Evolutionary conservation across 257 asterid species (phyloP), one percentile per base, ranked within the genome.

Genomic region (Nicotiana sylvestris): DNA sequence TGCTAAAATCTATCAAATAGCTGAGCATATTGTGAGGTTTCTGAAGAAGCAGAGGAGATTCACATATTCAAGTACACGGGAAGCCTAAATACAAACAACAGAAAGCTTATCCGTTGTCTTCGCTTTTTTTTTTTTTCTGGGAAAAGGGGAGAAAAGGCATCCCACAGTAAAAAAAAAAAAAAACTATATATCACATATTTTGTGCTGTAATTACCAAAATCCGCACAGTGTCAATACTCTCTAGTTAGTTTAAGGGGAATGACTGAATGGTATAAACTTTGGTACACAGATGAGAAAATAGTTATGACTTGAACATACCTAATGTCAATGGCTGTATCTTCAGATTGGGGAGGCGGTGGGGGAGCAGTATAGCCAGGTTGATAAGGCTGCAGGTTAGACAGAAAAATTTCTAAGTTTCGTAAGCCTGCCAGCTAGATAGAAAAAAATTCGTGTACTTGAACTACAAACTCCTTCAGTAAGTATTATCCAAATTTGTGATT

Each of bases 281-380:
- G 37, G 57, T 13, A 32, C 27, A 9, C 1, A 2, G 3, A 46
- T 16, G 35, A 56, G 4, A 6, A 4, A 5, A 6, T 49, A 55
- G 12, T 10, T 51, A 62, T 35, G 53, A 77, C 57, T 77, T 57
- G 15, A 49, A 69, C 84, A n/a, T 89, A 81, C 91, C 90, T 83
- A 60, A 89, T 83, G 66, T 76, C 80, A 51, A 89, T 87, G 80
- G 87, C 15, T n/a, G 88, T 84, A 37, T 89, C 92, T 33, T 87
- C 92, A 80, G 87, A 35, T 7, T 77, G 83, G 9, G 82, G 77
- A 58, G 86, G 64, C 4, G 9, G 85, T 33, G 91, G 89, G 0
- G 85, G 92, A 87, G 91, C 88, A 82, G 89, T 87, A 83, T 89
- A 89, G 77, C 90, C 90, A 56, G 92, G 91, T 61, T 87, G 89